phyloP scores from a whole-genome alignment of 352 stramenopile genomes.

The Pythium sp. region DNA sequence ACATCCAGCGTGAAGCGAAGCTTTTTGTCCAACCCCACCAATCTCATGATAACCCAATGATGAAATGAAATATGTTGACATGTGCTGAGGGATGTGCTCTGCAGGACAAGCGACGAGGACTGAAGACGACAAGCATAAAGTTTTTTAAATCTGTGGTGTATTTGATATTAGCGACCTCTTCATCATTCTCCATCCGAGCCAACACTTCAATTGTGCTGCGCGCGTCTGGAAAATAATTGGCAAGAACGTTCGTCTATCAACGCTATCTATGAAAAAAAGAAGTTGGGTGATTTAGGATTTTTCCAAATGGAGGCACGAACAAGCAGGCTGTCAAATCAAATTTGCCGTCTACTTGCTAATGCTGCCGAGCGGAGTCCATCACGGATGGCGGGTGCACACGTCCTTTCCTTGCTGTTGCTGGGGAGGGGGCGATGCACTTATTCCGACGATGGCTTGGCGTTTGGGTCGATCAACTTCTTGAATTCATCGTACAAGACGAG shows the following conservation, averaged over 20 bases:
- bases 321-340: constrained; percentile 10
- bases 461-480: constrained; percentile 86
- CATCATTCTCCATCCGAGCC: not conserved
- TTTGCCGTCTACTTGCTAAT: constrained; percentile 15
- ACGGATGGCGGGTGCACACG: not conserved
- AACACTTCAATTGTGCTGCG: constrained; percentile 8
- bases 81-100: too few species aligned
- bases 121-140: too few species aligned
- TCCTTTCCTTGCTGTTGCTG: not conserved
- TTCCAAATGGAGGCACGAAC: not conserved
- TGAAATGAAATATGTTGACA: too few species aligned
- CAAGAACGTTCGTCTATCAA: constrained; percentile 1
- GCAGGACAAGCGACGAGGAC: not conserved
- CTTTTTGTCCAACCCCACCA: too few species aligned
- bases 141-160: not conserved
- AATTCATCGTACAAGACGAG: constrained; percentile 99
- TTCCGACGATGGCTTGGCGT: constrained; percentile 55
- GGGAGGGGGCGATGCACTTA: constrained; percentile 21
- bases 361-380: not conserved
- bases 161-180: constrained; percentile 6
- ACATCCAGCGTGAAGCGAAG: too few species aligned
- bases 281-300: not conserved
- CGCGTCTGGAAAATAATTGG: not conserved
- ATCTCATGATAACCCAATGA: too few species aligned
- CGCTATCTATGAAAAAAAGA: constrained; percentile 16